Base-by-base conservation (phyloP, 192 early-diverging fungal species). In the Coemansia sp. region DNA sequence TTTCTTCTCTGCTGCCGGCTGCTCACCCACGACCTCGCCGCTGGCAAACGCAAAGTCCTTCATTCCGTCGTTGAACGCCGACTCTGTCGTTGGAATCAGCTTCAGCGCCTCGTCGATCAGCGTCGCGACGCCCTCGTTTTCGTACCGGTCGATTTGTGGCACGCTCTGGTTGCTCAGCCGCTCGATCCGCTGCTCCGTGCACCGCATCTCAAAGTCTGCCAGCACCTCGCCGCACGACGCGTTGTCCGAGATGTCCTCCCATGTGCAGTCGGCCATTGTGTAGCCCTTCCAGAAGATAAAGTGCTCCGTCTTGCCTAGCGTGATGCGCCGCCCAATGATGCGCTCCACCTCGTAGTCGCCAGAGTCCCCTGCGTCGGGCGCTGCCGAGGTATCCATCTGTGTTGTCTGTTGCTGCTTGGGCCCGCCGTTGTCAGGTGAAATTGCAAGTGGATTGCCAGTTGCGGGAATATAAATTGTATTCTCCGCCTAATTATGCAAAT, bases 301-400 rank as follows among this genome's bases (percentile, higher is more conserved):
- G 33, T 73, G 62, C 48, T 73, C 64, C 6, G 42, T 61, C n/a
- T 51, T 46, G 9, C 38, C 18, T 24, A 62, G 39, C 0, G 53
- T 66, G 10, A 57, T 51, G 6, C 70, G 51, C 18, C 64, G 57
- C 15, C 70, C 70, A 10, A 73, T 66, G 3, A 73, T 67, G 5
- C 64, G 38, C 8, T 73, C 59, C 1, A 73, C 58, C 39, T 72
- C 70, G 33, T 52, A 72, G 2, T 48, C 28, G 5, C 46, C 48
- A 13, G 29, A 49, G 19, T 33, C 18, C 15, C 38, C 42, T 11
- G 30, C 5, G 11, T 5, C 5, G 30, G 30, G 30, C 30, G 30
- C n/a, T n/a, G n/a, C n/a, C n/a, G n/a, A n/a, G n/a, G n/a, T n/a
- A n/a, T n/a, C n/a, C n/a, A n/a, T n/a, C n/a, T n/a, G n/a, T n/a